Evolutionary conservation across 495 filamentous ascomycete species (phyloP).

Genomic region (Neurospora pannonica): DNA sequence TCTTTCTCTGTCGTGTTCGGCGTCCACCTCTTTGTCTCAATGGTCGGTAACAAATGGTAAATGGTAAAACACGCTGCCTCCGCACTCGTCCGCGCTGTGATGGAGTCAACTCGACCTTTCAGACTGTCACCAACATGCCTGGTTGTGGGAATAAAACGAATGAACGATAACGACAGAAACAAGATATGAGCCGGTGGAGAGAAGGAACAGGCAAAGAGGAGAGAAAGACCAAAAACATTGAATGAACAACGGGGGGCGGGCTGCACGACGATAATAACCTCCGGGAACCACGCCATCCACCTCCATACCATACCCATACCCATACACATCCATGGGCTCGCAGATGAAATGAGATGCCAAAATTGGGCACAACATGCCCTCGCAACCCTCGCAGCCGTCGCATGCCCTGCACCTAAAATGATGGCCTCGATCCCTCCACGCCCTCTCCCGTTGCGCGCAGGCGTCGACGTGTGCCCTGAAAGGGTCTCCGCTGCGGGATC

Average conservation of each 20-base stretch:
- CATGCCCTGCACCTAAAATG: constrained; percentile 3
- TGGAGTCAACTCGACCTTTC: neutral
- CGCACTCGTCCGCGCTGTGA: neutral
- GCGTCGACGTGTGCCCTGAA: constrained; percentile 2
- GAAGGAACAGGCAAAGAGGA: neutral
- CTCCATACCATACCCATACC: neutral
- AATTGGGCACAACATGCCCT: neutral
- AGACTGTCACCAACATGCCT: neutral
- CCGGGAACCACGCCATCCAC: neutral
- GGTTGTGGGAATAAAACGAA: neutral
- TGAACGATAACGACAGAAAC: neutral
- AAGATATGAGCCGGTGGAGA: neutral
- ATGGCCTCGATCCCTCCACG: neutral
- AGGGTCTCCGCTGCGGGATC: constrained; percentile 2
- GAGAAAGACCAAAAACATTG: constrained; percentile 1
- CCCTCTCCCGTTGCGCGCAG: neutral
- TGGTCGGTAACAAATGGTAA: neutral
- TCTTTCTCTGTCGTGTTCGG: neutral
- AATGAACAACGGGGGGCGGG: constrained; percentile 1
- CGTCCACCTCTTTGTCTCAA: neutral
- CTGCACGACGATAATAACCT: constrained; percentile 2
- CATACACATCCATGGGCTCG: neutral
- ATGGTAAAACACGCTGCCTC: neutral
- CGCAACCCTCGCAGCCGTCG: neutral
- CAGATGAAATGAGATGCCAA: neutral